Conservation (phyloP, 768 basidiomycete genomes). For the Lentinula guzmanii region DNA sequence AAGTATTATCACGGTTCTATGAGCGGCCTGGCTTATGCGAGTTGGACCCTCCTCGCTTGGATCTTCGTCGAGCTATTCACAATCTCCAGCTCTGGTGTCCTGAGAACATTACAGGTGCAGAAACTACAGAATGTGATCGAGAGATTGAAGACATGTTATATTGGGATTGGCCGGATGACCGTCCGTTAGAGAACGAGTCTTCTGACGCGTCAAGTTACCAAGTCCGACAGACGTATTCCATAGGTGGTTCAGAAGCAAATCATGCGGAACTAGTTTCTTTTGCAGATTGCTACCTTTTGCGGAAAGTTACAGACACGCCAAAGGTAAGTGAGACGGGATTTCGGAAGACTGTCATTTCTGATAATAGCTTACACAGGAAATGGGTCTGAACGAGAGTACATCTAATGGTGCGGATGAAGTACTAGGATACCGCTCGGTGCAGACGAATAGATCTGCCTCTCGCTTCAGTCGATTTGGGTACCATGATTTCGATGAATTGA, state of each 20-base stretch:
- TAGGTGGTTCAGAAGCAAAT: slow-evolving; percentile 10
- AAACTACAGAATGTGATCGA: not conserved
- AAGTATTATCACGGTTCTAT: slow-evolving; percentile 41
- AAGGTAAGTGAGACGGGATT: slow-evolving; percentile 29
- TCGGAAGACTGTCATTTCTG: slow-evolving; percentile 8
- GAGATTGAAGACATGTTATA: slow-evolving; percentile 2
- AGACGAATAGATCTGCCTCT: slow-evolving; percentile 17
- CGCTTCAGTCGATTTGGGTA: slow-evolving; percentile 8
- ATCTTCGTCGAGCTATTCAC: slow-evolving; percentile 63
- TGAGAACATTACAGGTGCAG: not conserved
- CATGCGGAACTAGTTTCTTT: slow-evolving; percentile 47
- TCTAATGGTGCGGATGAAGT: slow-evolving; percentile 42
- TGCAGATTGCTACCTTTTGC: slow-evolving; percentile 44
- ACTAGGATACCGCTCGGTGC: slow-evolving; percentile 36
- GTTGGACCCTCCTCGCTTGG: slow-evolving; percentile 20
- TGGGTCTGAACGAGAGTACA: not conserved
- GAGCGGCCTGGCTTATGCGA: slow-evolving; percentile 14
- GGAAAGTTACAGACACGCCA: slow-evolving; percentile 23
- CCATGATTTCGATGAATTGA: slow-evolving; percentile 41
- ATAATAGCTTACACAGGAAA: slow-evolving; percentile 16
- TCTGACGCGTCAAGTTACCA: not conserved
- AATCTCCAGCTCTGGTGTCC: slow-evolving; percentile 52
- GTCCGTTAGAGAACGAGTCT: not conserved
- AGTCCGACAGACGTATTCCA: not conserved
- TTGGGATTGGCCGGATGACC: not conserved